phyloP scores from a whole-genome alignment of 306 rosid genomes.

The Trifolium subterraneum region DNA sequence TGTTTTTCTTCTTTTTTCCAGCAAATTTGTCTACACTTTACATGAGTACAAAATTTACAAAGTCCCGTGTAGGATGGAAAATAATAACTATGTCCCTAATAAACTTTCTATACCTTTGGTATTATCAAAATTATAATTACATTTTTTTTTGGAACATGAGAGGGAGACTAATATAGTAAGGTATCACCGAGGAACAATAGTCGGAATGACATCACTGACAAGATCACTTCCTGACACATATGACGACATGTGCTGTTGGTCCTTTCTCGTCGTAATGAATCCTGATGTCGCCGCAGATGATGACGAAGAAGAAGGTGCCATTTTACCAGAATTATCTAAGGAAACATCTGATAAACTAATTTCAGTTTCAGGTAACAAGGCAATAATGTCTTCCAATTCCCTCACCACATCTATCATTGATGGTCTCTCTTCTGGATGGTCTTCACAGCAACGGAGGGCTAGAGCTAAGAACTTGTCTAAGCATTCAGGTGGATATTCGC shows the following conservation, averaged over 20 bases:
- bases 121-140: conserved; percentile 38
- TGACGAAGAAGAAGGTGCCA: conserved; percentile 51
- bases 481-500: conserved; percentile 57
- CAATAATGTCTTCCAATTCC: conserved; percentile 65
- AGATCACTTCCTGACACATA: conserved; percentile 63
- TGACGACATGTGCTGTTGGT: conserved; percentile 45
- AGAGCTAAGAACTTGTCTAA: conserved; percentile 57
- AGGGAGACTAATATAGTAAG: background rate
- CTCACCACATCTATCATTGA: conserved; percentile 75
- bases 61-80: conserved; percentile 5
- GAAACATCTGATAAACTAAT: conserved; percentile 49
- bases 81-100: background rate
- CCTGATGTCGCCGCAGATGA: conserved; percentile 31
- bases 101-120: conserved; percentile 15
- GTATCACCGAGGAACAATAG: conserved; percentile 61
- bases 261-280: conserved; percentile 41
- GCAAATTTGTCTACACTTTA: conserved; percentile 10
- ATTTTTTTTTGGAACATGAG: background rate
- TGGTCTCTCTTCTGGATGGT: conserved; percentile 62
- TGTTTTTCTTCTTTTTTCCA: background rate
- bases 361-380: conserved; percentile 59
- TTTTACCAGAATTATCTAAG: conserved; percentile 43
- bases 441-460: conserved; percentile 76
- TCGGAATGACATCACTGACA: conserved; percentile 62
- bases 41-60: conserved; percentile 39